These are phyloP conservation scores for Lentinus brumalis DNA, from an alignment of 768 basidiomycete species.

Conservation along the genomic window DNA sequence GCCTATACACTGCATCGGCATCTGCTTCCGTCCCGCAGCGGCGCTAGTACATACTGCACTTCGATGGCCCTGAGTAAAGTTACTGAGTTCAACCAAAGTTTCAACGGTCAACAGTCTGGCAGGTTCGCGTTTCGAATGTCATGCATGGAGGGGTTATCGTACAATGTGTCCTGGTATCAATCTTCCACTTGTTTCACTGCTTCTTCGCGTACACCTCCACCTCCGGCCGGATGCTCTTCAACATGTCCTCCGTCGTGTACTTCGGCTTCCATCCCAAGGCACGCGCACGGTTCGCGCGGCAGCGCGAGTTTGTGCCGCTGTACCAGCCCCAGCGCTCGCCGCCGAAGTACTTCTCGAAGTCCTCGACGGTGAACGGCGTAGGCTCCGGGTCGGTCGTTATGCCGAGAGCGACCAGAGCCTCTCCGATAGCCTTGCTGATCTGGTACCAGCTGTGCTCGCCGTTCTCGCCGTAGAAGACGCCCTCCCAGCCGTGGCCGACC, in stretches of 20 bases:
- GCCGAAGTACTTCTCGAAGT: constrained; percentile 40
- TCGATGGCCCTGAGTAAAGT: too few relatives aligned
- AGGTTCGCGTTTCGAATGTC: too few relatives aligned
- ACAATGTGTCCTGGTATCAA: too few relatives aligned
- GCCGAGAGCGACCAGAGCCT: constrained; percentile 37
- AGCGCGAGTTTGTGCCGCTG: constrained; percentile 29
- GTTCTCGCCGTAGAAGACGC: constrained; percentile 38
- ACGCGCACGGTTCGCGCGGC: constrained; percentile 35
- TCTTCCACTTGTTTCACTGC: background rate
- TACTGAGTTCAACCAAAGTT: too few relatives aligned
- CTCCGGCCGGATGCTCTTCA: constrained; percentile 50
- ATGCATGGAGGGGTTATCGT: too few relatives aligned
- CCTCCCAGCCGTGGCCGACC: constrained; percentile 36
- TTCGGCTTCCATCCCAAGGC: constrained; percentile 56
- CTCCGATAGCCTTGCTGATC: constrained; percentile 40
- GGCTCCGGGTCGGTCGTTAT: constrained; percentile 38
- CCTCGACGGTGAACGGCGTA: constrained; percentile 46
- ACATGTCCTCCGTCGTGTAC: constrained; percentile 49
- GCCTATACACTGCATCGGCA: too few relatives aligned
- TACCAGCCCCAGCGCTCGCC: constrained; percentile 3
- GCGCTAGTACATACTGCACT: too few relatives aligned
- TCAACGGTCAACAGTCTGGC: too few relatives aligned
- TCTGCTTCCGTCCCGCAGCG: too few relatives aligned
- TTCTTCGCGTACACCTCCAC: constrained; percentile 32
- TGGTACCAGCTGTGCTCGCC: constrained; percentile 36